These are phyloP conservation scores for Harrya chromipes DNA, from an alignment of 768 basidiomycete species.

Conservation along the genomic window DNA sequence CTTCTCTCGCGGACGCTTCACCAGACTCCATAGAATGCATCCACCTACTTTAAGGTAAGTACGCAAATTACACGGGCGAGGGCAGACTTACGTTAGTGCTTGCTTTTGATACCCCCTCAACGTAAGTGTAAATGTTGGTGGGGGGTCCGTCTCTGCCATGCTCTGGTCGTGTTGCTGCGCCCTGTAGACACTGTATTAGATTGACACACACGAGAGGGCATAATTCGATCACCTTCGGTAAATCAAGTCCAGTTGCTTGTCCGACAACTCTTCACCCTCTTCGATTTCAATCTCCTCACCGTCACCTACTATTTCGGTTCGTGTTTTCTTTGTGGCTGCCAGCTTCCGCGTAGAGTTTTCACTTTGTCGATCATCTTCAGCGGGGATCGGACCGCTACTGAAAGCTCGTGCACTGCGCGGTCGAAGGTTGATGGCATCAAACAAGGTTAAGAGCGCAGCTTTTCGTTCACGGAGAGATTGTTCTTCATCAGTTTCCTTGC, in stretches of 20 bases:
- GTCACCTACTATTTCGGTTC: constrained; percentile 72
- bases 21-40: constrained; percentile 87
- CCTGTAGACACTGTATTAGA: constrained; percentile 38
- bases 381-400: constrained; percentile 27
- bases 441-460: constrained; percentile 65
- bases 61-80: not conserved
- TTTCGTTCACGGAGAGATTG: constrained; percentile 79
- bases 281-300: constrained; percentile 84
- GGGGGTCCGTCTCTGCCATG: constrained; percentile 81
- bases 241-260: constrained; percentile 78
- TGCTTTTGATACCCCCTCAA: constrained; percentile 92
- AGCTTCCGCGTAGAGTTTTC: constrained; percentile 39
- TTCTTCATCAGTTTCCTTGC: constrained; percentile 77
- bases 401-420: constrained; percentile 48
- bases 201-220: not conserved
- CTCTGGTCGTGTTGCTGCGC: constrained; percentile 78
- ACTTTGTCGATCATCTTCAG: constrained; percentile 34
- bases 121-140: constrained; percentile 68
- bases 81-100: constrained; percentile 60
- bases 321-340: constrained; percentile 38
- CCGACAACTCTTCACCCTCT: constrained; percentile 76
- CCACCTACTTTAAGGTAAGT: constrained; percentile 55
- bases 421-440: constrained; percentile 67
- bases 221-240: constrained; percentile 65
- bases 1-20: constrained; percentile 62